A percentile compares a stretch with the other conserved stretches of the same genome.
Evolutionary conservation across 345 rosid genomes (phyloP).

Genomic region (Populus alba): DNA sequence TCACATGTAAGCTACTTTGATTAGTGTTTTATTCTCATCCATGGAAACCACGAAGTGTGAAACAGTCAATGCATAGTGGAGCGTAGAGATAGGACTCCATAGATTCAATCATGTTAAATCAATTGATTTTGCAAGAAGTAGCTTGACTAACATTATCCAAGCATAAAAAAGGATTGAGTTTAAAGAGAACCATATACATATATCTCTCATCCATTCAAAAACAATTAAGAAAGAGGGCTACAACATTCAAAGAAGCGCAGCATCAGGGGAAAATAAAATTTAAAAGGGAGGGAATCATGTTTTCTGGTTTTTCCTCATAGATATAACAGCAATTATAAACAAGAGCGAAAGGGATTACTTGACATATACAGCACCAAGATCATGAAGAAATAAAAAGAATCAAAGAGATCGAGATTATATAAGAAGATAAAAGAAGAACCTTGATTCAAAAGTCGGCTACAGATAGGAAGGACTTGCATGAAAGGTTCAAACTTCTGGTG

Average conservation of each 20-base stretch:
- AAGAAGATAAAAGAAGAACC: slow-evolving; percentile 39
- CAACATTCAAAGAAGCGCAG: neutral
- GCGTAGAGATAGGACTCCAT: neutral
- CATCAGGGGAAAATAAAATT: neutral
- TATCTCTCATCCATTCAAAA: neutral
- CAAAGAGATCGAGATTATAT: neutral
- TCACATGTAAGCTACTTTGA: neutral
- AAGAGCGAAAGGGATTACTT: neutral
- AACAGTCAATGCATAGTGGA: neutral
- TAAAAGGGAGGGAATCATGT: neutral
- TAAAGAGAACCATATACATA: neutral
- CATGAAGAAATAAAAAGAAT: neutral
- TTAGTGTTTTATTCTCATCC: neutral
- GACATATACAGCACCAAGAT: slow-evolving; percentile 3
- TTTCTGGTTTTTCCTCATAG: neutral
- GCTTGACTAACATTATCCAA: neutral
- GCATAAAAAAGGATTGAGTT: neutral
- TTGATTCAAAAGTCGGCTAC: slow-evolving; percentile 85
- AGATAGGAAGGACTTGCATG: slow-evolving; percentile 79
- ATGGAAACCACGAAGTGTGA: neutral
- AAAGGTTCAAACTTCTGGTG: slow-evolving; percentile 95
- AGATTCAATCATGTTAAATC: neutral
- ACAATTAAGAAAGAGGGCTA: neutral
- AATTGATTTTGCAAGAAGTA: neutral
- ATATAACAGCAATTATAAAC: neutral